phyloP scores from a whole-genome alignment of 2,329 filamentous ascomycete genomes.

The Arthrobotrys musiformis region DNA sequence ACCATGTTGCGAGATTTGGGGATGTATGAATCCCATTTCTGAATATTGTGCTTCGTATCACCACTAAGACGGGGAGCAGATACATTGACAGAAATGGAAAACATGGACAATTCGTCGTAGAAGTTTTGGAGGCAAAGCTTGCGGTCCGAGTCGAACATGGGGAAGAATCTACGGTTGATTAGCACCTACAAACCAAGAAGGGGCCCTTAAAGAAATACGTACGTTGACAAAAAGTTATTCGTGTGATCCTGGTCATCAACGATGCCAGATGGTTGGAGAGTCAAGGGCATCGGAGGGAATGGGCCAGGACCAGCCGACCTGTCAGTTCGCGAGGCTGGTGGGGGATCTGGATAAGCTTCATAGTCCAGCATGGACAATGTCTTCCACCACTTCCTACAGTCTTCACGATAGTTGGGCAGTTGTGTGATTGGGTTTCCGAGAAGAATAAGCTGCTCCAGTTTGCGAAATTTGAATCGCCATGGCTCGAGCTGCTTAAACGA shows the following conservation, averaged over 20 bases:
- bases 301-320: conserved; percentile 34
- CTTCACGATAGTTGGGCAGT: conserved; percentile 72
- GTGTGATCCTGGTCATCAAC: conserved; percentile 57
- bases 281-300: conserved; percentile 39
- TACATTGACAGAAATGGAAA: conserved; percentile 79
- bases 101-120: conserved; percentile 80
- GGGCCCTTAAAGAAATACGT: conserved; percentile 21
- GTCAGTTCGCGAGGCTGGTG: conserved; percentile 20
- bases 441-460: conserved; percentile 83
- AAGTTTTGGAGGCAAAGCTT: conserved; percentile 71
- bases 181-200: neutral
- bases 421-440: conserved; percentile 77
- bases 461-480: conserved; percentile 82
- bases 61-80: conserved; percentile 66
- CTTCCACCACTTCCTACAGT: conserved; percentile 84
- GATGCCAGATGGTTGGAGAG: conserved; percentile 24
- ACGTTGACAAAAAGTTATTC: conserved; percentile 58
- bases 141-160: conserved; percentile 78
- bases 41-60: conserved; percentile 59
- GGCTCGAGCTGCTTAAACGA: conserved; percentile 74
- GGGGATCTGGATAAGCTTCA: conserved; percentile 60
- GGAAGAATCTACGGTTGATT: conserved; percentile 69
- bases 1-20: conserved; percentile 79
- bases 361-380: conserved; percentile 81
- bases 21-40: conserved; percentile 77